These are phyloP conservation scores for Fragaria vesca DNA, from an alignment of 306 rosid species.

Conservation along the genomic window DNA sequence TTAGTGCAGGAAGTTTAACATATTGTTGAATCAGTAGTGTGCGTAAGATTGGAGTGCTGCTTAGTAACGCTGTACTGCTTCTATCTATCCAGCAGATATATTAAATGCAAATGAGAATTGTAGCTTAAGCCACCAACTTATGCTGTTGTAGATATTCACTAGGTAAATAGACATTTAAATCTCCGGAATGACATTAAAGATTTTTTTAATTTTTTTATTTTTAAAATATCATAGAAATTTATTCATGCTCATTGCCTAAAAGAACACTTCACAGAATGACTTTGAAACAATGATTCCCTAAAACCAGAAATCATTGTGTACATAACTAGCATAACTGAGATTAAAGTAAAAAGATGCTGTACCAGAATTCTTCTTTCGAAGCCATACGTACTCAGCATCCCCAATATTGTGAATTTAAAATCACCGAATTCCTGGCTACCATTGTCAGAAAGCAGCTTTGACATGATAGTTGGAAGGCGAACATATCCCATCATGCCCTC, in stretches of 20 bases:
- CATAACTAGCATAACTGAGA: conserved; percentile 6
- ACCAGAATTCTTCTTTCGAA: conserved; percentile 99
- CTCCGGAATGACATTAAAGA: neutral
- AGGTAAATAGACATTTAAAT: neutral
- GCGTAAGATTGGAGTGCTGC: neutral
- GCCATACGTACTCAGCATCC: conserved; percentile 92
- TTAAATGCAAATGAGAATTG: neutral
- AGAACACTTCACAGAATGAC: neutral
- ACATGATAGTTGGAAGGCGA: conserved; percentile 91
- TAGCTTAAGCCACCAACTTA: neutral
- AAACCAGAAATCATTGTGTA: neutral
- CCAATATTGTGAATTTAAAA: conserved; percentile 88
- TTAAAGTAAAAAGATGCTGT: conserved; percentile 16
- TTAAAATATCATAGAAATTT: neutral
- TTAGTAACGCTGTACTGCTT: neutral
- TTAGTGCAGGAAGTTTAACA: neutral
- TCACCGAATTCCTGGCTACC: conserved; percentile 95
- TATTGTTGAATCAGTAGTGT: neutral
- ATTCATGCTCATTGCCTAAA: neutral
- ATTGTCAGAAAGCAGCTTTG: conserved; percentile 91
- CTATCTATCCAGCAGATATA: neutral
- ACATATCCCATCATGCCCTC: conserved; percentile 97
- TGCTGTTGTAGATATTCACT: neutral
- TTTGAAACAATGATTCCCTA: neutral
- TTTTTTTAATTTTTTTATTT: neutral